Evolutionary conservation across 441 rosid genomes (phyloP).

Genomic region (Geranium incanum): DNA sequence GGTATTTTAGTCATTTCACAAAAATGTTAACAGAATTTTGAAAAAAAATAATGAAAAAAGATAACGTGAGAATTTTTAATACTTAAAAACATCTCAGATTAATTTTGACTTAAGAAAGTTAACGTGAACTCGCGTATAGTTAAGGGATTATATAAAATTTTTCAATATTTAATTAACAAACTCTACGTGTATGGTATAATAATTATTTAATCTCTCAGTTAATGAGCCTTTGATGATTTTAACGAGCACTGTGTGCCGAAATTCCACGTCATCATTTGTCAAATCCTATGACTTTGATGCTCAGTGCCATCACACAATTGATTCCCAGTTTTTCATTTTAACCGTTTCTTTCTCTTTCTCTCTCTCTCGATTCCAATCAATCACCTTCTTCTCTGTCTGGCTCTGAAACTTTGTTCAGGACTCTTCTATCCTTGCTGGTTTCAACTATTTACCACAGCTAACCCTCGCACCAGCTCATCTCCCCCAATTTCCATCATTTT

Average conservation of each 20-base stretch:
- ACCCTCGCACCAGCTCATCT: neutral
- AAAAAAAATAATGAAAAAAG: too few relatives aligned
- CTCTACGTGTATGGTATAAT: too few relatives aligned
- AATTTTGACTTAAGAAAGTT: too few relatives aligned
- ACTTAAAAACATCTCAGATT: too few relatives aligned
- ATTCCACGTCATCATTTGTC: neutral
- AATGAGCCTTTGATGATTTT: neutral
- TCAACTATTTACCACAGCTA: neutral
- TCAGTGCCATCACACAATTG: neutral
- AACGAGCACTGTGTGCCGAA: neutral
- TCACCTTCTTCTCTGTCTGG: neutral
- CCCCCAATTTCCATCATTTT: neutral
- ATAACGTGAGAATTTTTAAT: too few relatives aligned
- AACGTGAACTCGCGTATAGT: too few relatives aligned
- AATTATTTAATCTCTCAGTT: too few relatives aligned
- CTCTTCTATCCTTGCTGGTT: constrained; percentile 2
- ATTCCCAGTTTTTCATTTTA: constrained; percentile 2
- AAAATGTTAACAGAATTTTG: too few relatives aligned
- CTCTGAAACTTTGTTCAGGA: neutral
- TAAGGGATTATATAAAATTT: too few relatives aligned
- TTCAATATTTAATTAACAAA: too few relatives aligned
- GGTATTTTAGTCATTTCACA: too few relatives aligned
- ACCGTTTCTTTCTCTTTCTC: neutral
- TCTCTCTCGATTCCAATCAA: neutral
- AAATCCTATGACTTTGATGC: neutral